Evolutionary conservation across 2,329 filamentous ascomycete genomes (phyloP).

Genomic region (Phialophora expanda): DNA sequence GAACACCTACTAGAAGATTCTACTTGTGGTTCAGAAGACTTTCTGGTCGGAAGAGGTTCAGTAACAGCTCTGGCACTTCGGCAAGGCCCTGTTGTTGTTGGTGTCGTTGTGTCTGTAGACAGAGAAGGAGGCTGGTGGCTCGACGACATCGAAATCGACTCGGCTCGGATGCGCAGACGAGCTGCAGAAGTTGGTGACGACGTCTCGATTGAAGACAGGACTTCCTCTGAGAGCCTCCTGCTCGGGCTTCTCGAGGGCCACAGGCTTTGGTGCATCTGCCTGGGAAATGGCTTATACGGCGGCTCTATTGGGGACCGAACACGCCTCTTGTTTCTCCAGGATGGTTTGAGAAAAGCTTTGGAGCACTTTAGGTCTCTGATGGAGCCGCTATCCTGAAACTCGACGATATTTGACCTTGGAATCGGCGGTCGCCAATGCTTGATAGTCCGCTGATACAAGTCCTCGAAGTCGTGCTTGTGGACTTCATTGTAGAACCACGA

Average conservation of each 20-base stretch:
- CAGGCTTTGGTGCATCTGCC: constrained; percentile 33
- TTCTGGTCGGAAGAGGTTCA: constrained; percentile 14
- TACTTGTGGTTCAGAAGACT: neutral
- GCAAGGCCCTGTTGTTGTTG: neutral
- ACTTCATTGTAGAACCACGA: constrained; percentile 61
- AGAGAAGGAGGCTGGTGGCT: neutral
- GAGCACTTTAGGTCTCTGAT: constrained; percentile 24
- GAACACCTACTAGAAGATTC: neutral
- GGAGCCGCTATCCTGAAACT: constrained; percentile 29
- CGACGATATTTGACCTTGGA: constrained; percentile 28
- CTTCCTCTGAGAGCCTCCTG: constrained; percentile 25
- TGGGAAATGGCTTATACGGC: constrained; percentile 41
- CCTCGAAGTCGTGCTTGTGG: constrained; percentile 55
- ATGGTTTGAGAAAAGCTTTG: constrained; percentile 16
- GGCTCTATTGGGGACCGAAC: constrained; percentile 31
- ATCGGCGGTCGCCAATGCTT: constrained; percentile 56
- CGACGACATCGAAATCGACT: constrained; percentile 1
- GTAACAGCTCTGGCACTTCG: constrained; percentile 1
- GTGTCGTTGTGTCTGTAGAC: neutral
- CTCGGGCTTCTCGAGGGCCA: constrained; percentile 26
- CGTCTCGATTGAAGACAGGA: constrained; percentile 24
- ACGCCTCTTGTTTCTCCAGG: constrained; percentile 23
- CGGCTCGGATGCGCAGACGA: neutral
- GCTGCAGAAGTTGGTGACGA: constrained; percentile 17
- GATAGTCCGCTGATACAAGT: constrained; percentile 57